Conservation (phyloP, 179 eudicot species). For the Beta macrorhiza region DNA sequence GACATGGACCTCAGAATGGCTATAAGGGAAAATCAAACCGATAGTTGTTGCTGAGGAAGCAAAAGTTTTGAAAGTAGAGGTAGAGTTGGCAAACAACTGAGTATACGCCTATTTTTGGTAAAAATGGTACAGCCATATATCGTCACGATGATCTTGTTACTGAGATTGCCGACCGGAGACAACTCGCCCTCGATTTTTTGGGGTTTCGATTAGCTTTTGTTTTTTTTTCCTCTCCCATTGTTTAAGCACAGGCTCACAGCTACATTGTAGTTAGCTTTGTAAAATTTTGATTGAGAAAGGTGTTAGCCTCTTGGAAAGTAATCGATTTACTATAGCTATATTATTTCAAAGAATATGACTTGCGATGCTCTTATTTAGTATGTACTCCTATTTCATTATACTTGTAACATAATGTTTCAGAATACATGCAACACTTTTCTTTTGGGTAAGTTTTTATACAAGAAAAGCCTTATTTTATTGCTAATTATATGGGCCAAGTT, state of each 20-base stretch:
- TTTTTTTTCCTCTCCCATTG: background rate
- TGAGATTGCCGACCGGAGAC: background rate
- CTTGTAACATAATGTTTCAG: no score
- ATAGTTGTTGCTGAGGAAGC: conserved; percentile 4
- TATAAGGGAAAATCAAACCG: background rate
- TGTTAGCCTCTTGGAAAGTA: background rate
- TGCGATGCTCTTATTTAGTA: background rate
- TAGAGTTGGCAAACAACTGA: background rate
- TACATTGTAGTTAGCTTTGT: background rate
- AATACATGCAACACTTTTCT: no score
- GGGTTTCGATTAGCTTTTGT: background rate
- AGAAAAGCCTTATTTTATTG: no score
- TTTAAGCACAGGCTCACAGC: background rate
- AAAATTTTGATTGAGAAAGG: conserved; percentile 2
- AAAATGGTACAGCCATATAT: background rate
- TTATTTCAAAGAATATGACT: background rate
- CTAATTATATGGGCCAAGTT: no score
- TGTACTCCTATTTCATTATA: no score
- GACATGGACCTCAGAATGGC: conserved; percentile 5
- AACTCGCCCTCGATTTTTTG: background rate
- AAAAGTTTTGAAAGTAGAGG: conserved; percentile 18
- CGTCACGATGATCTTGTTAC: background rate
- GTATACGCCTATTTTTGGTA: no score
- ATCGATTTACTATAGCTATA: background rate
- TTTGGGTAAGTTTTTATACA: no score